Percentiles rank a stretch among this genome's conserved stretches.
Evolutionary conservation across 805 yeast genomes (phyloP).

Genomic region (Pichia gijzeniarum): DNA sequence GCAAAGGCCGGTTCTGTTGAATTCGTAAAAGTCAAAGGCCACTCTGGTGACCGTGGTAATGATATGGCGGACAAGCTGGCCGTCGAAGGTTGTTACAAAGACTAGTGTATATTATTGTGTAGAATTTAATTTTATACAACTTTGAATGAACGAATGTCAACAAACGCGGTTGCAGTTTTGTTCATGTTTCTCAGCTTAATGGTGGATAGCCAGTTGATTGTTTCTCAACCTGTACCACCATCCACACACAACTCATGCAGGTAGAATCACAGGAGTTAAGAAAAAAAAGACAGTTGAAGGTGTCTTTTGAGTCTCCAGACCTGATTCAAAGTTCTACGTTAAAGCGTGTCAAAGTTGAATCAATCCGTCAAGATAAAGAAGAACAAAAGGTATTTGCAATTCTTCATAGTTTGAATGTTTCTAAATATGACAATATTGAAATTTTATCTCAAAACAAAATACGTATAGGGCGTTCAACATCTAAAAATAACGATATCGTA

Average conservation of each 20-base stretch:
- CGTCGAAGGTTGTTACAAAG: conserved; percentile 37
- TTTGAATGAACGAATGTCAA: no score
- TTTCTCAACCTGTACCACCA: no score
- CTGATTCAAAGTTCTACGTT: neutral
- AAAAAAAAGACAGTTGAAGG: conserved; percentile 6
- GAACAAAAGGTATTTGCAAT: conserved; percentile 10
- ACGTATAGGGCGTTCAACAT: conserved; percentile 25
- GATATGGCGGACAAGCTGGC: conserved; percentile 75
- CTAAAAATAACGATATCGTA: conserved; percentile 44
- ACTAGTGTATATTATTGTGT: no score
- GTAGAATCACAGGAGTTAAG: neutral
- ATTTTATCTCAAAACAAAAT: conserved; percentile 9
- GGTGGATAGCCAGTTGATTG: no score
- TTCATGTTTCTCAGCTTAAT: neutral
- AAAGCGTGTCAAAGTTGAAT: neutral
- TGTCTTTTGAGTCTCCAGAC: neutral
- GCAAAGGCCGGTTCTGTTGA: conserved; percentile 35
- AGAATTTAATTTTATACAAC: no score
- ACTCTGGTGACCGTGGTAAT: conserved; percentile 63
- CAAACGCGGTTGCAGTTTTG: neutral
- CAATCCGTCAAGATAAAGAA: neutral
- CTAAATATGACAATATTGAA: conserved; percentile 3
- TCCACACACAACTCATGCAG: neutral
- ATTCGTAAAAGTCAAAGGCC: conserved; percentile 66
- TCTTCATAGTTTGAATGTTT: conserved; percentile 11